Evolutionary conservation across 352 stramenopile genomes (phyloP).

Genomic region (Globisporangium okanoganense): DNA sequence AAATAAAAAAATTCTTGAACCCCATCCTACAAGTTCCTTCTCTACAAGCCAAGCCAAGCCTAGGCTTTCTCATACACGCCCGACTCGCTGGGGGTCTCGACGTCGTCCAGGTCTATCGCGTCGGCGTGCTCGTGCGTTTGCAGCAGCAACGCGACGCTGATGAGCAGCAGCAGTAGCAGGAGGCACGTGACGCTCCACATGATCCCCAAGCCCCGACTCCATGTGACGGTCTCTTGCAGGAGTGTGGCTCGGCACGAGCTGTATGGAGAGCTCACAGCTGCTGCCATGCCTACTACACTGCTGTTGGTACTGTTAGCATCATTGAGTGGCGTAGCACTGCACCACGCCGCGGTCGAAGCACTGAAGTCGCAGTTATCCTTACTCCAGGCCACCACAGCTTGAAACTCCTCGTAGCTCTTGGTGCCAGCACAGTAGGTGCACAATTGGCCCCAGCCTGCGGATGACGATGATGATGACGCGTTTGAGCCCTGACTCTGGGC

Average conservation of each 20-base stretch:
- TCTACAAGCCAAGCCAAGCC: too few relatives aligned
- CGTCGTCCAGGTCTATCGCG: slow-evolving; percentile 14
- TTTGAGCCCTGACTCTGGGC: not conserved
- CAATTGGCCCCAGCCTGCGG: slow-evolving; percentile 5
- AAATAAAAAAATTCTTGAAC: too few relatives aligned
- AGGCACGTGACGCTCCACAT: slow-evolving; percentile 12
- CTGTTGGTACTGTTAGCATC: not conserved
- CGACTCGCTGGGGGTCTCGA: slow-evolving; percentile 13
- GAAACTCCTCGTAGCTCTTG: not conserved
- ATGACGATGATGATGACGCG: too few relatives aligned
- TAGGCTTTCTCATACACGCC: slow-evolving; percentile 29
- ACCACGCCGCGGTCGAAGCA: slow-evolving; percentile 3
- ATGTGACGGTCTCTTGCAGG: slow-evolving; percentile 1
- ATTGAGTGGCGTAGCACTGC: too few relatives aligned
- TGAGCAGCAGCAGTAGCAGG: slow-evolving; percentile 5
- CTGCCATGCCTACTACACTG: not conserved
- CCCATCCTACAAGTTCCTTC: too few relatives aligned
- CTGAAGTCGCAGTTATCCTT: slow-evolving; percentile 7
- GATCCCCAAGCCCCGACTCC: slow-evolving; percentile 10
- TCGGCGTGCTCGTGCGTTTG: slow-evolving; percentile 1
- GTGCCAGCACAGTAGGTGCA: slow-evolving; percentile 2
- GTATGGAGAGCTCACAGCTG: slow-evolving; percentile 4
- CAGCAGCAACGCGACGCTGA: slow-evolving; percentile 4
- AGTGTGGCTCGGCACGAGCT: slow-evolving; percentile 4
- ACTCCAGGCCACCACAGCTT: slow-evolving; percentile 1